Percentiles rank a stretch among this genome's conserved stretches.
Evolutionary conservation across 208 protist genomes (phyloP).

Genomic region (Wallacemonas rigidus): DNA sequence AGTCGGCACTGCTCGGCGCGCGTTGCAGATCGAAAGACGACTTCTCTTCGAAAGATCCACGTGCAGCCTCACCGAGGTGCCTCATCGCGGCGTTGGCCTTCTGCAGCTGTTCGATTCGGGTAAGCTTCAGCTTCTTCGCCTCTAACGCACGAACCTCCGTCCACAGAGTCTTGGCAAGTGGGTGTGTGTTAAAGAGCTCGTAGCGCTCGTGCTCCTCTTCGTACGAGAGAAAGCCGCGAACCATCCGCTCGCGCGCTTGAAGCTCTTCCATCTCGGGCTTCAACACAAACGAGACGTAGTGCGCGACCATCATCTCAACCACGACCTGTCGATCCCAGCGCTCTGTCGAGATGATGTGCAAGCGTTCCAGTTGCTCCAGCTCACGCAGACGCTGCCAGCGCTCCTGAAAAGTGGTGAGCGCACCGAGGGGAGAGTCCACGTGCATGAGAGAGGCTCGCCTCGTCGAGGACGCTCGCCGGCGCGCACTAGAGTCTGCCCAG

Average conservation of each 20-base stretch:
- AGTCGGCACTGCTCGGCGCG: too few relatives aligned
- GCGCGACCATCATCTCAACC: constrained; percentile 76
- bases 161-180: constrained; percentile 30
- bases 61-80: neutral
- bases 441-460: constrained; percentile 7
- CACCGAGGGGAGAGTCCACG: constrained; percentile 24
- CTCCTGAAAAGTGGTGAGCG: constrained; percentile 21
- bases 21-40: too few relatives aligned
- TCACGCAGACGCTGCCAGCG: constrained; percentile 28
- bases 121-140: constrained; percentile 47
- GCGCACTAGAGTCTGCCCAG: constrained; percentile 4
- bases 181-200: constrained; percentile 50
- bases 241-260: constrained; percentile 39
- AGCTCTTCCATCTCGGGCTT: constrained; percentile 71
- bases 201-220: constrained; percentile 64
- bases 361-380: constrained; percentile 52
- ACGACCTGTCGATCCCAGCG: constrained; percentile 60
- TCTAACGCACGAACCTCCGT: constrained; percentile 36
- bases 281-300: constrained; percentile 77
- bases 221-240: constrained; percentile 34
- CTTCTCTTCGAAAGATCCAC: neutral
- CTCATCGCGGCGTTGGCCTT: neutral
- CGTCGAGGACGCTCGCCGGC: neutral
- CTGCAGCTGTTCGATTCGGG: constrained; percentile 24
- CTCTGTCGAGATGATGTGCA: constrained; percentile 53